Base-by-base conservation (phyloP, 768 basidiomycete species). In the Gyrodon lividus region DNA sequence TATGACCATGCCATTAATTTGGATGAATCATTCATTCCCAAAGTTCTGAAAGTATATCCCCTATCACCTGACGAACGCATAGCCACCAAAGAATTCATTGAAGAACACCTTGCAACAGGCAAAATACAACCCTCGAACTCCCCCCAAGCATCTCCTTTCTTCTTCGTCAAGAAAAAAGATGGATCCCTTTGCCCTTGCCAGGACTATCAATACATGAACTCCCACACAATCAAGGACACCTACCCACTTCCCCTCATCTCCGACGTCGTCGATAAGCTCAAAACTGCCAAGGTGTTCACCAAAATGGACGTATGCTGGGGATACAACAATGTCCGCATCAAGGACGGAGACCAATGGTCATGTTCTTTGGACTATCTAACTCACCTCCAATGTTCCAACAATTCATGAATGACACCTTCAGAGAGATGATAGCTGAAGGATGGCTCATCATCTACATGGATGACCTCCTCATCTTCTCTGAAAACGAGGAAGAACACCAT, bases 361-460 rank as follows among this genome's bases (percentile, higher is more conserved):
- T 62, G 58, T 61, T 61, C 20, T 63, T 61, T 34, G 57, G 58
- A 1, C 35, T 61, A 4, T 51, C 38, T 7, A 61, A 63, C 33
- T 50, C 34, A 9, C 60, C 42, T 0, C 46, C 55, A 19, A 54
- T 40, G 22, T 63, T 63, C 60, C 70, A 68, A 40, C 9, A 1
- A 31, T 12, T 31, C 2, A 31, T 31, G 30, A 10, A 31, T 31
- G 9, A 31, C 12, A 31, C 12, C 30, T 31, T 31, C 12, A 8
- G 4, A 10, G 30, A 31, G 2, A 10, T 4, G 9, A 52, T 64
- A 20, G 61, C 62, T 5, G 20, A 45, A 38, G 59, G 49, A 34
- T 58, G 62, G 24, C 40, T 71, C 2, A 31, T 59, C 28, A 60
- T 70, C 16, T 70, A 70, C 47, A 50, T 60, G 42, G 67, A 65